Base-by-base conservation (phyloP, 202 grass and related monocot species). In the Schoenoplectus triqueter region DNA sequence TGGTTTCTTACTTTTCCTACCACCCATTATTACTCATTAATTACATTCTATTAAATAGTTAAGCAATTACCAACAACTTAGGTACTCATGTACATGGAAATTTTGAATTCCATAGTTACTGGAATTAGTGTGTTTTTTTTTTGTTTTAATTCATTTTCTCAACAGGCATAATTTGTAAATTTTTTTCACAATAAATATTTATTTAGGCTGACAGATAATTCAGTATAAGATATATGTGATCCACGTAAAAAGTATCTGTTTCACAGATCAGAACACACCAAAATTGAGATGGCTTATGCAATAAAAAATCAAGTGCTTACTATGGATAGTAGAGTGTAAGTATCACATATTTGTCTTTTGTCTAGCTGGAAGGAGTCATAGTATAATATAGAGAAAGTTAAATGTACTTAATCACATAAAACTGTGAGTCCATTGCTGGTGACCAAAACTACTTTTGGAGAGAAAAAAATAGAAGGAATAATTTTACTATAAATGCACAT, bases 321-420 rank as follows among this genome's bases (percentile, higher is more conserved):
- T 31, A 31, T 31, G 5, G 61, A 21, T 64, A 15, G 61, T 31
- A 1, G 5, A 20, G 61, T 64, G 61, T 44, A 68, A 68, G 39
- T 1, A 2, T 68, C 15, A 68, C 22, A 67, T 59, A n/a, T 59
- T 3, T 13, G 10, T 44, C 11, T 6, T 10, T 6, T 68, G 4
- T 44, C 10, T 68, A 31, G 31, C 31, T 31, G 66, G 11, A 68
- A 68, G 39, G 39, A 68, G 39, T 68, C 66, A 15, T 68, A 31
- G 31, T 42, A 68, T 68, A 68, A 66, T 66, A 39, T 66, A 66
- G 64, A 66, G 20, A 66, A 4, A 40, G 64, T 66, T 66, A 40
- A 66, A 66, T 40, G 7, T 68, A 40, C 10, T 68, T 42, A 6
- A 31, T 31, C 31, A 31, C 31, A 31, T 31, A 68, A 44, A 31